Base-by-base conservation (phyloP, 192 early-diverging fungal genomes). In the Linnemannia zychae region DNA sequence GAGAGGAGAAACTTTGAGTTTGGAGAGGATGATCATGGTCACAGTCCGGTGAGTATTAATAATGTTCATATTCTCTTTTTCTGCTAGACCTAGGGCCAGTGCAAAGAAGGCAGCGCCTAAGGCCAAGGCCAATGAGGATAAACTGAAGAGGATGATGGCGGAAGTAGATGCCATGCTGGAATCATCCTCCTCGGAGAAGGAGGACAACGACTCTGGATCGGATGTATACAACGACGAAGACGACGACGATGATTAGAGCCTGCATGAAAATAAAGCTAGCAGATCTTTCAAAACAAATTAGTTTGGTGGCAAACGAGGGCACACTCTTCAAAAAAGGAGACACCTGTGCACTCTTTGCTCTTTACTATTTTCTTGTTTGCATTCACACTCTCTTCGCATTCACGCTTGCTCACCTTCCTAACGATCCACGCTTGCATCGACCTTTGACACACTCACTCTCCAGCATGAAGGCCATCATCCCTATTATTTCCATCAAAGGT, bases 401-500 rank as follows among this genome's bases (percentile, higher is more conserved):
- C 13, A 47, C 47, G 4, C 24, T 36, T 33, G 36, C 22, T n/a
- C 15, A 44, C 40, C 40, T 44, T 31, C 49, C 18, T 46, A 47
- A 48, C 22, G 7, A 57, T 57, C 34, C 67, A 40, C 72, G 57
- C 17, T 67, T 36, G 48, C 33, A n/a, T 60, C 74, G 16, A 37
- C n/a, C 50, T 50, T 46, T 72, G 63, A 33, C 37, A 20, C 71
- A 31, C 28, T 16, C 31, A 57, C 31, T 74, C 52, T n/a, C 24
- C 65, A 15, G 71, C 72, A 84, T 84, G 82, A 78, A 73, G 66
- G 82, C 82, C 47, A 70, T 84, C 48, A 84, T 84, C 52, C 82
- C 82, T 31, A 79, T 77, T 31, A 38, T 84, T 28, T 84, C 82
- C 50, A 73, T 84, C 40, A 84, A 79, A 79, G 82, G 82, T 84